Percentiles rank a stretch among this genome's conserved stretches.
Evolutionary conservation across 805 yeast genomes (phyloP).

Genomic region (Metschnikowia similis): DNA sequence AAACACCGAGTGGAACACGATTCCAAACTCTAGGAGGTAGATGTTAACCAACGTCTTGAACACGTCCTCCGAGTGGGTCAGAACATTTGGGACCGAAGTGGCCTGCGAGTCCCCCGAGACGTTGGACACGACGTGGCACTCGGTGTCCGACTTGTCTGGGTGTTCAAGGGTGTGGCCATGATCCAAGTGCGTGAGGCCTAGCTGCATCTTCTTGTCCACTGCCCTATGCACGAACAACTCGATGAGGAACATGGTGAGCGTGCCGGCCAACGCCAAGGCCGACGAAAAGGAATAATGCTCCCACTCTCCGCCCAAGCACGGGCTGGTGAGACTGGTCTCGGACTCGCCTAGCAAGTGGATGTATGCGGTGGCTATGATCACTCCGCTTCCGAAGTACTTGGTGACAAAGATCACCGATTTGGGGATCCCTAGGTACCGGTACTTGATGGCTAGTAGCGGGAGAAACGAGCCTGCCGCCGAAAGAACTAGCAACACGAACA

Average conservation of each 20-base stretch:
- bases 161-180: neutral
- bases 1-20: slow-evolving; percentile 31
- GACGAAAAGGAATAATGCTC: slow-evolving; percentile 30
- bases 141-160: neutral
- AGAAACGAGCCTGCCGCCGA: slow-evolving; percentile 30
- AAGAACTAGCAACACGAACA: slow-evolving; percentile 27
- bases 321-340: slow-evolving; percentile 19
- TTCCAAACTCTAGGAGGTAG: slow-evolving; percentile 27
- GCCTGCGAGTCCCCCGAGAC: neutral
- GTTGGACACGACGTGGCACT: neutral
- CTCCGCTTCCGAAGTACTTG: slow-evolving; percentile 32
- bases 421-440: slow-evolving; percentile 22
- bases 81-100: too few relatives aligned
- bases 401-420: slow-evolving; percentile 24
- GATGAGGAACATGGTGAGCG: slow-evolving; percentile 27
- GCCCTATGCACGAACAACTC: slow-evolving; percentile 19
- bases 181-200: neutral
- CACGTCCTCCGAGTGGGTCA: slow-evolving; percentile 8
- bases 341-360: slow-evolving; percentile 34
- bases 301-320: slow-evolving; percentile 27
- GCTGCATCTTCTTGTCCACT: slow-evolving; percentile 4
- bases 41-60: slow-evolving; percentile 11
- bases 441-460: slow-evolving; percentile 24
- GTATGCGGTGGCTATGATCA: slow-evolving; percentile 34
- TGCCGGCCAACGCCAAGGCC: slow-evolving; percentile 30